Evolutionary conservation across 1,284 basidiomycete genomes (phyloP).

Genomic region (Trichosporon coremiiforme): DNA sequence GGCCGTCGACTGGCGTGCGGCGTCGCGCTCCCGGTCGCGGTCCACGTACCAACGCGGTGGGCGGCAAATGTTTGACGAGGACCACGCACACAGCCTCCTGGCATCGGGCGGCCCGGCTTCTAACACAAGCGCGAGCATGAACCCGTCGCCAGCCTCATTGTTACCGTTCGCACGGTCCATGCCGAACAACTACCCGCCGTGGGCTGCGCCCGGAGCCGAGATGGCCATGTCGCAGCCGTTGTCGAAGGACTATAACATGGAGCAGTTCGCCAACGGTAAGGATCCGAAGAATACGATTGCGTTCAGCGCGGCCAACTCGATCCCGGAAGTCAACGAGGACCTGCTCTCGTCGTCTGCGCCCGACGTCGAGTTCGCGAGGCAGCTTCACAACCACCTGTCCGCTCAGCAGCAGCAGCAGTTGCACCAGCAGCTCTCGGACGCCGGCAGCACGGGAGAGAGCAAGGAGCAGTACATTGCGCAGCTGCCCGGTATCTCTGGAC

Average conservation of each 20-base stretch:
- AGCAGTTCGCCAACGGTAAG: slow-evolving; percentile 29
- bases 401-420: slow-evolving; percentile 17
- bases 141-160: slow-evolving; percentile 30
- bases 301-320: slow-evolving; percentile 10
- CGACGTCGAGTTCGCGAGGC: slow-evolving; percentile 11
- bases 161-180: slow-evolving; percentile 34
- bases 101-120: slow-evolving; percentile 46
- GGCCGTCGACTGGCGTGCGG: slow-evolving; percentile 63
- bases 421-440: slow-evolving; percentile 9
- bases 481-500: slow-evolving; percentile 55
- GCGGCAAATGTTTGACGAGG: slow-evolving; percentile 54
- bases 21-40: slow-evolving; percentile 57
- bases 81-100: slow-evolving; percentile 56
- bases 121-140: slow-evolving; percentile 58
- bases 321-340: slow-evolving; percentile 10
- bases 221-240: slow-evolving; percentile 36
- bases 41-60: slow-evolving; percentile 41
- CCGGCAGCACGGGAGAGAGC: slow-evolving; percentile 15
- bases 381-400: slow-evolving; percentile 23
- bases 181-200: slow-evolving; percentile 34
- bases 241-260: slow-evolving; percentile 33
- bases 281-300: slow-evolving; percentile 21
- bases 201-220: slow-evolving; percentile 30
- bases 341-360: slow-evolving; percentile 14
- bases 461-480: slow-evolving; percentile 26